Evolutionary conservation across 2,329 filamentous ascomycete genomes (phyloP), one percentile per base, ranked within the genome.

Genomic region (Incumbomyces lentus): DNA sequence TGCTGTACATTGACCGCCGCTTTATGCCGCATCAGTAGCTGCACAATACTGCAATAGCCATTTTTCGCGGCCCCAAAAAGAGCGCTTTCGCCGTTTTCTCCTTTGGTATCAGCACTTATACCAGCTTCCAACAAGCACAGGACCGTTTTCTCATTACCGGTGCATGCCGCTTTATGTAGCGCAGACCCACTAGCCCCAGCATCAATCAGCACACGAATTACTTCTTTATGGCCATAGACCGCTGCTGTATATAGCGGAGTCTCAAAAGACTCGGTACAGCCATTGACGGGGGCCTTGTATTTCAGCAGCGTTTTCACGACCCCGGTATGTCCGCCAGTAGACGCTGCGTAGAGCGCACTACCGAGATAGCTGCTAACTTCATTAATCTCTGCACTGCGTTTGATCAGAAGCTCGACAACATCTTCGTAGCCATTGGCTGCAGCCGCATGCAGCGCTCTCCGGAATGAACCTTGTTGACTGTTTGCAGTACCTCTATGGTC

Each of bases 11-110:
- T 39, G 18, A 39, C 12, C n/a, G 18, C 36, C 19, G 36, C 36
- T 39, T 39, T 39, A 39, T 22, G 36, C 36, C 18, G 36, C 19
- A 39, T 13, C 36, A 39, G 36, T 39, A 39, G 18, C 36, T 39
- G 36, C 36, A 39, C 36, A 39, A 39, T 39, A 22, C 18, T 39
- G 36, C 13, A 14, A 39, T 39, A 39, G 36, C 36, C 36, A 39
- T 39, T 39, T 39, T 39, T 39, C 36, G 36, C 36, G 6, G 36
- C 36, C 12, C 12, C 36, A 4, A 39, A 39, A 39, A 39, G 36
- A 39, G 18, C 36, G 19, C 36, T 39, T 39, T 39, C 14, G 6
- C 14, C 36, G 14, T 18, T 39, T 39, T 39, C 36, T 22, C n/a
- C 14, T 39, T 18, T 14, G 17, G 18, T 14, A 39, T 39, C 36